These are phyloP conservation scores for Globisporangium recalcitrans DNA, from an alignment of 352 stramenopile genomes.

Conservation along the genomic window DNA sequence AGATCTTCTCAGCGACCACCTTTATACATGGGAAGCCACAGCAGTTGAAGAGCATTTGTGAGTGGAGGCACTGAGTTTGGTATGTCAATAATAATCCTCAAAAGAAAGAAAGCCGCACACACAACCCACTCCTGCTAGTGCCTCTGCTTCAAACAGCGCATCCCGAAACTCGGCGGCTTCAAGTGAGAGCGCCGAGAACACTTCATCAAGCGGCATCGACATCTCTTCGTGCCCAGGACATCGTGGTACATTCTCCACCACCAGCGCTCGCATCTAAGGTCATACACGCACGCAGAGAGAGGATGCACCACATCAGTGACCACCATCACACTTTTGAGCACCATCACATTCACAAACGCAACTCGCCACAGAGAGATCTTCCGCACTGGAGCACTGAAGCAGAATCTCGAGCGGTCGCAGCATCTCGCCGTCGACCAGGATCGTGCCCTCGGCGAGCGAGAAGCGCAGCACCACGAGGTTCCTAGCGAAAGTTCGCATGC, in stretches of 20 bases:
- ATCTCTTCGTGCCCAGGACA: constrained; percentile 13
- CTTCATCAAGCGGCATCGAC: constrained; percentile 18
- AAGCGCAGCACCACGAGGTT: constrained; percentile 49
- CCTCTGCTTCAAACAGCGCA: constrained; percentile 5
- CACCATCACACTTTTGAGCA: background rate
- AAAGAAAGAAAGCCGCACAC: background rate
- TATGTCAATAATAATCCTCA: no score
- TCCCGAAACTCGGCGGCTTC: constrained; percentile 8
- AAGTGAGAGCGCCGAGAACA: constrained; percentile 18
- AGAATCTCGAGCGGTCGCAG: constrained; percentile 34
- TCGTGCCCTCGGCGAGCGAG: constrained; percentile 5
- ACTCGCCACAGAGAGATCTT: constrained; percentile 57
- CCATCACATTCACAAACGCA: background rate
- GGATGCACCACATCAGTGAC: background rate
- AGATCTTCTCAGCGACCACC: constrained; percentile 32
- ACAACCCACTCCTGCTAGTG: constrained; percentile 9
- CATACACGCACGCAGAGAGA: no score
- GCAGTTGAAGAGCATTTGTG: no score
- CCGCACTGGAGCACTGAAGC: constrained; percentile 46
- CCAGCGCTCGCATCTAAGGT: constrained; percentile 56
- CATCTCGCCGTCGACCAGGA: constrained; percentile 20
- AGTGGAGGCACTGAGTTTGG: no score
- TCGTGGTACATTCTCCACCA: constrained; percentile 20
- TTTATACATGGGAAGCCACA: constrained; percentile 7
- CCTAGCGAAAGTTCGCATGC: constrained; percentile 32